Evolutionary conservation across 1,284 basidiomycete species (phyloP), one percentile per base, ranked within the genome.

Genomic region (Stereum hirsutum): DNA sequence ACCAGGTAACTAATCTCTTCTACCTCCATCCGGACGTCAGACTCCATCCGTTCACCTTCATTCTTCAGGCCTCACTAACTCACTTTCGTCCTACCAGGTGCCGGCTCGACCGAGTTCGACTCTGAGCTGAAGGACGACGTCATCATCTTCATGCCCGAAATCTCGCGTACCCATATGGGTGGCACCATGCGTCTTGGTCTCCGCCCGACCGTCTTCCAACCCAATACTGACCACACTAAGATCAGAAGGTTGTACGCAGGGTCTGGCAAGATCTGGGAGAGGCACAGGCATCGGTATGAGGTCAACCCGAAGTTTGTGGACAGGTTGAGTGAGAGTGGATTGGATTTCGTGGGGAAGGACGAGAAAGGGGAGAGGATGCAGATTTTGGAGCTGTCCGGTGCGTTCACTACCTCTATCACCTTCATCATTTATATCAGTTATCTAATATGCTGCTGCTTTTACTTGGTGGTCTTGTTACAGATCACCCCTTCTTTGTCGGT

Each of bases 301-400:
- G 89, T 99, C 52, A 96, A 97, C 66, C 95, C 96, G 2, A 72
- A 75, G 46, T 88, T 87, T 55, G 89, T 98, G 19, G 74, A 85
- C 33, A 65, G 72, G 51, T 68, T 99, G 36, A 77, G 83, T 54
- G 63, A 69, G 32, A 81, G 79, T 42, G 91, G 90, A 26, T 61
- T 94, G 58, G 61, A 62, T n/a, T 99, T 99, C 61, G 75, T 87
- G 10, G 95, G 95, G 7, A 90, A 88, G 64, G 95, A 98, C 63
- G 93, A 97, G 65, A 83, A 86, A 54, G 91, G 95, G 14, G 91
- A 97, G 66, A 77, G 95, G 45, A 99, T 99, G 95, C 95, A 99
- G 68, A 81, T 96, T 47, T 73, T 95, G 46, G 95, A 99, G 67
- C 66, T 98, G 36, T 74, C 68, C 49, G 78, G 89, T 90, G 50